Base-by-base conservation (phyloP, 768 basidiomycete genomes). In the Leccinum incarnatum region DNA sequence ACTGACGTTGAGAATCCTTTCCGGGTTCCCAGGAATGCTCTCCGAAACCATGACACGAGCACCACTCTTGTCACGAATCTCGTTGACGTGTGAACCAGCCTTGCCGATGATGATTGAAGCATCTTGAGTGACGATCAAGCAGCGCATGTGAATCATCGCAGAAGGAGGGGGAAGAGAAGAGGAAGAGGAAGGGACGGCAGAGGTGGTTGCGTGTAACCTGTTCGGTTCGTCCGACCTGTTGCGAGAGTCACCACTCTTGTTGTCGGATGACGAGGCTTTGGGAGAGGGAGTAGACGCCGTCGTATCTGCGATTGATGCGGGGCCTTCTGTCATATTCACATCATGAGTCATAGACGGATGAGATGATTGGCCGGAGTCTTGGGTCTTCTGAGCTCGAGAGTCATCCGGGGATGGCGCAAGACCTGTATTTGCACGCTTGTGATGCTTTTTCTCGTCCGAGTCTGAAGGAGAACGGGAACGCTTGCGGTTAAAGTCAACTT, bases 61-160 rank as follows among this genome's bases (percentile, higher is more conserved):
- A 47, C 93, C 94, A 64, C 93, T 95, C 80, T 96, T 97, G 75
- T 98, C 97, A 61, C 97, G 82, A 62, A 99, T 98, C 75, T 99
- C 97, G 68, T 97, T 98, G 66, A 99, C 95, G 76, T 98, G 97
- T 47, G 90, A 84, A 63, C 96, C 96, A 52, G 81, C 91, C 76
- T 94, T 93, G 37, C 97, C 97, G 65, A 99, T 99, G 78, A 98
- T 98, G 76, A 99, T 96, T 55, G 93, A 95, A 12, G 97, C 97
- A 76, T 99, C 97, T 76, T 98, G 95, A 10, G 97, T 98, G 66
- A 99, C 97, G 71, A 99, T 99, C 68, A 99, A 80, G 73, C 94
- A 95, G 49, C 96, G 87, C 94, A 99, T 96, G 69, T 95, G 91
- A 67, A 99, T 99, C 75, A 86, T 86, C 32, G 89, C 88, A 17